Conservation (phyloP, 129 eudicot species). For the Deinandra increscens region DNA sequence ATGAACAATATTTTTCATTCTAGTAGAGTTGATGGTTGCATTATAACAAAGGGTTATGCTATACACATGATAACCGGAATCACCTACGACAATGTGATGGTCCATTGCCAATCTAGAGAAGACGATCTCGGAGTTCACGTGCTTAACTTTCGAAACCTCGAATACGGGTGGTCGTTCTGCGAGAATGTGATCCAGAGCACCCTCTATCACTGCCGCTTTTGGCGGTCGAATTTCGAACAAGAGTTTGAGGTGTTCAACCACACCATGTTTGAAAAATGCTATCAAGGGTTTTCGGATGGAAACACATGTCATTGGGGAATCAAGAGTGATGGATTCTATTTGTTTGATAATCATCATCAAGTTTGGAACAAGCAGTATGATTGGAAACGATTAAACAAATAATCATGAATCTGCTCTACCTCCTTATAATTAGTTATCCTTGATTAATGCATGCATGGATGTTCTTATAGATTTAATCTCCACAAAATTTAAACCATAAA, state of each 20-base stretch:
- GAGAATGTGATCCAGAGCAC: constrained; percentile 13
- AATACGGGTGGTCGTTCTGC: constrained; percentile 30
- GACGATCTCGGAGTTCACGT: constrained; percentile 27
- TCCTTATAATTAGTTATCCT: no score
- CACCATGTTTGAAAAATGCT: constrained; percentile 17
- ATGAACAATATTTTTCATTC: no score
- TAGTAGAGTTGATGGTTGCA: constrained; percentile 10
- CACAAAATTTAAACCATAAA: not conserved
- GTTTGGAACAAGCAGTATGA: constrained; percentile 26
- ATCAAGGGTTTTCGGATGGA: constrained; percentile 9
- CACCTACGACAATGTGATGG: constrained; percentile 26
- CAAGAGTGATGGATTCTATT: constrained; percentile 32
- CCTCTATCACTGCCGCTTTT: constrained; percentile 24
- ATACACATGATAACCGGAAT: constrained; percentile 23
- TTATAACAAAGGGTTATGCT: constrained; percentile 9
- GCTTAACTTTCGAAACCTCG: constrained; percentile 22
- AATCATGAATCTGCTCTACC: not conserved
- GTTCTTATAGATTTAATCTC: not conserved
- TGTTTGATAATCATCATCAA: constrained; percentile 20
- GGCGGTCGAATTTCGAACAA: constrained; percentile 13
- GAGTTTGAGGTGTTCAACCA: constrained; percentile 29
- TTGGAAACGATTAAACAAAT: not conserved
- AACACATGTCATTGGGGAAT: constrained; percentile 31
- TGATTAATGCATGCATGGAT: not conserved
- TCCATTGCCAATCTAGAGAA: constrained; percentile 29